Percentiles rank a stretch among this genome's conserved stretches.
These are phyloP conservation scores for Gossypium laxum DNA, from an alignment of 441 rosid species.

Conservation along the genomic window DNA sequence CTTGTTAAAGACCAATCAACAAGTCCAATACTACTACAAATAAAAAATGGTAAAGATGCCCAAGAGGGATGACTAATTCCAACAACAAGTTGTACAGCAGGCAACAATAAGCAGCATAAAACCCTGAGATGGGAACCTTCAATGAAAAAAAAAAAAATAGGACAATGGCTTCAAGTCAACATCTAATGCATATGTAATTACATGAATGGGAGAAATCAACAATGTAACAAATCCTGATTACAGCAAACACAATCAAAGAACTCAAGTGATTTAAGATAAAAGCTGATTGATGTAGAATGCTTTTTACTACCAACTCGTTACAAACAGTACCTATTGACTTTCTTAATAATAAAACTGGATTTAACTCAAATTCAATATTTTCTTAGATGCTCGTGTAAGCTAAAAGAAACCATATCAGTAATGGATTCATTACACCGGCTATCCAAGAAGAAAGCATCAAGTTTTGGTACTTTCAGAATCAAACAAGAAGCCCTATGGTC, in stretches of 20 bases:
- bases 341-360: not conserved
- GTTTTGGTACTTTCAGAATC: not conserved
- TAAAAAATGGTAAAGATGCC: constrained; percentile 47
- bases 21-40: constrained; percentile 44
- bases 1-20: constrained; percentile 49
- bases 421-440: not conserved
- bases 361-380: not conserved
- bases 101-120: constrained; percentile 39
- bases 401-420: not conserved
- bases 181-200: not conserved
- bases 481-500: not conserved
- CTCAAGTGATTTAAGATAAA: not conserved
- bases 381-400: not conserved
- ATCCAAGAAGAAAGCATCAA: not conserved
- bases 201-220: not conserved
- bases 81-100: constrained; percentile 35
- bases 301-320: not conserved
- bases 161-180: constrained; percentile 19
- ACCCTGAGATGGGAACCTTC: constrained; percentile 45
- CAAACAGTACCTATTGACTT: not conserved
- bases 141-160: constrained; percentile 16
- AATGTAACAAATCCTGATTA: not conserved
- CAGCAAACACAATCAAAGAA: not conserved
- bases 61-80: constrained; percentile 50
- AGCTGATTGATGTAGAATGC: not conserved